Percentiles rank a stretch among this genome's conserved stretches.
phyloP scores from a whole-genome alignment of 441 rosid genomes.

The Francoa sonchifolia region DNA sequence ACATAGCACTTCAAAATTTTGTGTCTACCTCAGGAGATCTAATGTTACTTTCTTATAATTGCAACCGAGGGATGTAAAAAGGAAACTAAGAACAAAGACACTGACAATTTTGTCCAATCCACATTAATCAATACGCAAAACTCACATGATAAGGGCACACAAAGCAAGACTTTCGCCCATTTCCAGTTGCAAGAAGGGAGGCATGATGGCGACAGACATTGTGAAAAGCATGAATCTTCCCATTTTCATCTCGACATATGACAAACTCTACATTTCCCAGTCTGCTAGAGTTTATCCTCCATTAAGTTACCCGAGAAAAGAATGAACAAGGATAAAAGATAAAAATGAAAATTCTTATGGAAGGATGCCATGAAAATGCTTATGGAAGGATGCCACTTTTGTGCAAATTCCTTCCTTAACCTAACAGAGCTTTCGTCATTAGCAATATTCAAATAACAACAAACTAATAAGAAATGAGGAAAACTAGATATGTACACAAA shows the following conservation, averaged over 20 bases:
- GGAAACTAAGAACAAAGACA: no score
- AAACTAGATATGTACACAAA: neutral
- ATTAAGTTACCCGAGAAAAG: slow-evolving; percentile 1
- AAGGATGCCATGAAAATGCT: neutral
- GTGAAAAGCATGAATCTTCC: slow-evolving; percentile 58
- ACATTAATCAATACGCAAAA: no score
- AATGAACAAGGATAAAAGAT: neutral
- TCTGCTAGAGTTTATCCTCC: slow-evolving; percentile 25
- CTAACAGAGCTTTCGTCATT: neutral
- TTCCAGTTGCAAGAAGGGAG: slow-evolving; percentile 63
- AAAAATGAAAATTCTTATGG: neutral
- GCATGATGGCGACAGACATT: slow-evolving; percentile 93
- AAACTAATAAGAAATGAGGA: no score
- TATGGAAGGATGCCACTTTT: neutral
- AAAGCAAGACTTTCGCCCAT: slow-evolving; percentile 65
- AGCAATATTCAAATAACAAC: neutral
- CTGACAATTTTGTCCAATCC: no score
- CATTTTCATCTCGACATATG: slow-evolving; percentile 63
- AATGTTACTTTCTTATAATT: no score
- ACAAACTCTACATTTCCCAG: slow-evolving; percentile 63
- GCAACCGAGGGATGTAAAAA: no score
- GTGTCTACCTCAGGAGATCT: no score
- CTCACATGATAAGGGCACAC: slow-evolving; percentile 90
- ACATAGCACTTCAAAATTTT: no score
- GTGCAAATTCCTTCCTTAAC: neutral